phyloP scores from a whole-genome alignment of 129 eudicot genomes.

The Lactuca sativa region DNA sequence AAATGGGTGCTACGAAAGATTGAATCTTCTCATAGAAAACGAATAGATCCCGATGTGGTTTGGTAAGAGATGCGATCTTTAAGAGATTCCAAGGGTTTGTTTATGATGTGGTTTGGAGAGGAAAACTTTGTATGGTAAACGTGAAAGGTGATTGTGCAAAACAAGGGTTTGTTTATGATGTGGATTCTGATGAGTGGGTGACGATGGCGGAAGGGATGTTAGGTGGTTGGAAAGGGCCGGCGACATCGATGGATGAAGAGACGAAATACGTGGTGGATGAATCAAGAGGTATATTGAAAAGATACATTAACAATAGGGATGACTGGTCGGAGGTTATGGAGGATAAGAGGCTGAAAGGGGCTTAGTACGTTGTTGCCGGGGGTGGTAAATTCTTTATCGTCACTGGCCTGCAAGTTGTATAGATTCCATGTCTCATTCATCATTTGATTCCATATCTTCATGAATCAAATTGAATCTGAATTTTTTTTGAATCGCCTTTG shows the following conservation, averaged over 20 bases:
- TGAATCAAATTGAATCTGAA: no score
- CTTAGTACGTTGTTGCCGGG: constrained; percentile 52
- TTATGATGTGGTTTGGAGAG: no score
- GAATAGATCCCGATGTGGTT: background rate
- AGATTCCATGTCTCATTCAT: no score
- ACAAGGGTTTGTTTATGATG: constrained; percentile 63
- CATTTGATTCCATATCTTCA: no score
- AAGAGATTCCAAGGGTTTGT: no score
- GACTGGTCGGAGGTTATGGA: constrained; percentile 50
- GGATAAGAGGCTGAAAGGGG: constrained; percentile 52
- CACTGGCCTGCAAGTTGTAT: no score
- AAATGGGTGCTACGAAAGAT: constrained; percentile 44
- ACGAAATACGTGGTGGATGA: constrained; percentile 58
- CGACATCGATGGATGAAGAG: constrained; percentile 70
- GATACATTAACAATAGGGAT: constrained; percentile 45
- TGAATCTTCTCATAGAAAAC: background rate
- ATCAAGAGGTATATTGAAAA: constrained; percentile 53
- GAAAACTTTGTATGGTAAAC: constrained; percentile 73
- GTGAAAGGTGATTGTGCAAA: constrained; percentile 72
- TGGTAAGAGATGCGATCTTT: constrained; percentile 48
- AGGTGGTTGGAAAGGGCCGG: constrained; percentile 89
- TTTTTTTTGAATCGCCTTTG: no score
- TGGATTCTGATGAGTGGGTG: constrained; percentile 48
- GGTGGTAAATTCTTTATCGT: constrained; percentile 86
- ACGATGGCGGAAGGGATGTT: constrained; percentile 81